These are phyloP conservation scores for Rhodotorula paludigena DNA, from an alignment of 768 basidiomycete genomes.

Conservation along the genomic window DNA sequence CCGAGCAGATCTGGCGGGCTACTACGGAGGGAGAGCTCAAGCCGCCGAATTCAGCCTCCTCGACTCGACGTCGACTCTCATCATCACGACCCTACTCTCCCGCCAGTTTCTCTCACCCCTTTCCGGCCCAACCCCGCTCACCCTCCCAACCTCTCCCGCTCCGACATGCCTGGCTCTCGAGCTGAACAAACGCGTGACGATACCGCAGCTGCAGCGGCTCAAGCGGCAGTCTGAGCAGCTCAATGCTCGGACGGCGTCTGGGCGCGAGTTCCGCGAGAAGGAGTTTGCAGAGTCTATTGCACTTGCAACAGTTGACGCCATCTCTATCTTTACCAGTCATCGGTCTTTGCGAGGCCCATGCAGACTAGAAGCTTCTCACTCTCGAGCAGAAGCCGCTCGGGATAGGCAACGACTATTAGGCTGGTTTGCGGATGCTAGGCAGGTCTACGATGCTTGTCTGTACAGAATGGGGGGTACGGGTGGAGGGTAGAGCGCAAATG, in stretches of 20 bases:
- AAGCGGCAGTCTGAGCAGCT: slow-evolving; percentile 87
- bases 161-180: slow-evolving; percentile 41
- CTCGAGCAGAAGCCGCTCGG: no score
- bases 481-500: no score
- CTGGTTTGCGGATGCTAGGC: no score
- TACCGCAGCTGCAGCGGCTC: slow-evolving; percentile 78
- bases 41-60: slow-evolving; percentile 80
- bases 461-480: no score
- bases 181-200: slow-evolving; percentile 61
- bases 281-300: slow-evolving; percentile 48
- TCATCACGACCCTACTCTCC: slow-evolving; percentile 68
- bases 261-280: slow-evolving; percentile 44
- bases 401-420: no score
- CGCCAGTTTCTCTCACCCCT: slow-evolving; percentile 56
- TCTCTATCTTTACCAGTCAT: no score
- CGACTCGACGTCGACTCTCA: slow-evolving; percentile 66
- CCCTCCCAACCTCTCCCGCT: slow-evolving; percentile 48
- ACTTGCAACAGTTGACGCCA: no score
- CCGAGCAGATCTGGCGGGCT: slow-evolving; percentile 69
- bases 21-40: slow-evolving; percentile 73
- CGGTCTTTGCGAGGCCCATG: no score
- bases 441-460: no score
- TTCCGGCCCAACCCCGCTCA: slow-evolving; percentile 55
- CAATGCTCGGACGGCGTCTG: slow-evolving; percentile 68
- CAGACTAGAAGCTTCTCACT: no score